phyloP scores from a whole-genome alignment of 2,329 filamentous ascomycete genomes.

The Fusarium succisae region DNA sequence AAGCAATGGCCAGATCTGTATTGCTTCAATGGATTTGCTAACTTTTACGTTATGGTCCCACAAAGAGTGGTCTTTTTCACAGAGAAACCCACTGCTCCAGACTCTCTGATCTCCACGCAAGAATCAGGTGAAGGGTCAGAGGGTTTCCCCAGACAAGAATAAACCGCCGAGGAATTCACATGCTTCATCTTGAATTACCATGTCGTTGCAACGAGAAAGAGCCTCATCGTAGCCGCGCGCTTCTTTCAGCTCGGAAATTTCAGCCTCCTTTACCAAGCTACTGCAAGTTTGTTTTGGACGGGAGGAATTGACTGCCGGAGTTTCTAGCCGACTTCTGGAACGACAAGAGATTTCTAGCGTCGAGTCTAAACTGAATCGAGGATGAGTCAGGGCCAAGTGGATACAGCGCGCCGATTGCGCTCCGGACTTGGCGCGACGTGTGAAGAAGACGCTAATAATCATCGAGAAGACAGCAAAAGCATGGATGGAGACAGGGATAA shows the following conservation, averaged over 20 bases:
- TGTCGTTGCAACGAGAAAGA: background rate
- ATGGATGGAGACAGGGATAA: too few species aligned
- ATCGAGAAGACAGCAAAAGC: too few species aligned
- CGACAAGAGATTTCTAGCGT: constrained; percentile 17
- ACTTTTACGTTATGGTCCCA: constrained; percentile 38
- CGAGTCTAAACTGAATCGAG: background rate
- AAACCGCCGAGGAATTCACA: fast-evolving
- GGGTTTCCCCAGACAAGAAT: too few species aligned
- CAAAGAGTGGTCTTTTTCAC: background rate
- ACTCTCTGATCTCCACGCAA: constrained; percentile 2
- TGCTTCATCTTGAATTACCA: too few species aligned
- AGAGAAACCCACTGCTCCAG: background rate
- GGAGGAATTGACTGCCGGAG: background rate
- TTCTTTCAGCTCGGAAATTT: background rate
- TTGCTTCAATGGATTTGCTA: constrained; percentile 23
- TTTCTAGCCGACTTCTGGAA: constrained; percentile 22
- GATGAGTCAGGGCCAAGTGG: constrained; percentile 8
- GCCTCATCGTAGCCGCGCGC: constrained; percentile 5
- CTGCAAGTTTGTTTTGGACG: background rate
- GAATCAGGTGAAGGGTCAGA: too few species aligned
- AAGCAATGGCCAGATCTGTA: constrained; percentile 11
- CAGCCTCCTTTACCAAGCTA: constrained; percentile 11
- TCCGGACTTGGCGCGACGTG: background rate
- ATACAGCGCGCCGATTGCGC: constrained; percentile 1
- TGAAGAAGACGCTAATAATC: too few species aligned